phyloP scores from a whole-genome alignment of 2,329 filamentous ascomycete species.

The Magnaporthiopsis incrustans region DNA sequence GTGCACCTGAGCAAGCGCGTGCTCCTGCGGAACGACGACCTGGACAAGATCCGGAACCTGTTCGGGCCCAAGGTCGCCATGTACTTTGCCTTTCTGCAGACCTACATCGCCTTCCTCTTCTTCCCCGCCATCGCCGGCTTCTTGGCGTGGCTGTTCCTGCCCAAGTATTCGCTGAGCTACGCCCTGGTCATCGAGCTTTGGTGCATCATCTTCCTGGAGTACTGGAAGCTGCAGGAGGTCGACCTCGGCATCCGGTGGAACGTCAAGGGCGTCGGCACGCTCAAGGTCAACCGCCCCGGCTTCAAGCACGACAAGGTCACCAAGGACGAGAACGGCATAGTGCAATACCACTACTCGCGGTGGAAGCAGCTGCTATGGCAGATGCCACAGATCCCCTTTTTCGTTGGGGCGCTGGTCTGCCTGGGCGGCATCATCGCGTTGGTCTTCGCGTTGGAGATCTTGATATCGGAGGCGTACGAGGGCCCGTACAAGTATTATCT shows the following conservation, averaged over 20 bases:
- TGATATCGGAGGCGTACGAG: constrained; percentile 66
- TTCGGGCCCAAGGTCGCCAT: constrained; percentile 84
- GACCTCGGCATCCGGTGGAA: constrained; percentile 86
- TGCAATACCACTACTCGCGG: constrained; percentile 52
- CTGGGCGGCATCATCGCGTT: constrained; percentile 60
- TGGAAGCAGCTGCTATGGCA: constrained; percentile 59
- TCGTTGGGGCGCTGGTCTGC: constrained; percentile 46
- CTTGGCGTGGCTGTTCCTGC: constrained; percentile 71
- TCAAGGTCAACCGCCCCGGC: constrained; percentile 65
- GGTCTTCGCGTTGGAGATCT: constrained; percentile 66
- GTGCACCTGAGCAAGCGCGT: constrained; percentile 44
- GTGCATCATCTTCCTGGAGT: constrained; percentile 86
- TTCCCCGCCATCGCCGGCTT: constrained; percentile 74
- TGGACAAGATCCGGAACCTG: constrained; percentile 43
- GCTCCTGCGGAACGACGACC: constrained; percentile 51
- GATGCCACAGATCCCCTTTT: constrained; percentile 61
- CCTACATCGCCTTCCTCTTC: constrained; percentile 80
- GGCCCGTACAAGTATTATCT: constrained; percentile 60
- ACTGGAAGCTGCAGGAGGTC: constrained; percentile 88
- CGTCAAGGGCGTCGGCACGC: constrained; percentile 72
- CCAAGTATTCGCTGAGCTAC: constrained; percentile 76
- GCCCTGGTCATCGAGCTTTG: constrained; percentile 74
- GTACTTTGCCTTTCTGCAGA: constrained; percentile 91
- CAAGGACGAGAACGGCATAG: constrained; percentile 56
- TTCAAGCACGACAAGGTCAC: constrained; percentile 56